A percentile compares a stretch with the other conserved stretches of the same genome.
Conservation (phyloP, 2,329 filamentous ascomycete species). For the Colletotrichum tofieldiae region DNA sequence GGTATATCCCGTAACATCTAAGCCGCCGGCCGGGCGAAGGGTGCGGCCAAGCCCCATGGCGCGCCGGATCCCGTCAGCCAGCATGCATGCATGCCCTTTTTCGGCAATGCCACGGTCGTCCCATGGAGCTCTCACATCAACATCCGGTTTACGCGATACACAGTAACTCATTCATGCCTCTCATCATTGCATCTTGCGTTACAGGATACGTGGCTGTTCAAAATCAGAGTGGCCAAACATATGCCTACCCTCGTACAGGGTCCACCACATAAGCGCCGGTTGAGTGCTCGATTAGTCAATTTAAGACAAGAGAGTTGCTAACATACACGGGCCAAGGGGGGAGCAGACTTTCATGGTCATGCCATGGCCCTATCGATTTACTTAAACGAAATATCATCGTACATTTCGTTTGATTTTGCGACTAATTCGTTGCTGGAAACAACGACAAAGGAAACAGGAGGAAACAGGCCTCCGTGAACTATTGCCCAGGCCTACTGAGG, state of each 20-base stretch:
- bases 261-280: too few relatives aligned
- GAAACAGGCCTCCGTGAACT: too few relatives aligned
- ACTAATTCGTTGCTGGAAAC: too few relatives aligned
- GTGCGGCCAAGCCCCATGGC: neutral
- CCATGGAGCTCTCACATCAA: neutral
- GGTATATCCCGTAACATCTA: neutral
- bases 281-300: neutral
- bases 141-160: neutral
- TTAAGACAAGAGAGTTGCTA: neutral
- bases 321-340: neutral
- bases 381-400: too few relatives aligned
- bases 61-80: conserved; percentile 2
- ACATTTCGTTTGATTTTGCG: too few relatives aligned
- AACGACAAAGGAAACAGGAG: too few relatives aligned
- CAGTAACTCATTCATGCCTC: neutral
- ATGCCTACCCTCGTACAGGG: neutral
- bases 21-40: neutral
- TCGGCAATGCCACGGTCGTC: neutral
- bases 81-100: neutral
- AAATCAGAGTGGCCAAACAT: neutral
- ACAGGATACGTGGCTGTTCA: neutral
- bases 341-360: too few relatives aligned
- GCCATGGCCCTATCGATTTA: too few relatives aligned
- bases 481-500: too few relatives aligned
- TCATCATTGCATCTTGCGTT: neutral